phyloP scores from a whole-genome alignment of 352 stramenopile genomes.

The Pythium guiyangense region DNA sequence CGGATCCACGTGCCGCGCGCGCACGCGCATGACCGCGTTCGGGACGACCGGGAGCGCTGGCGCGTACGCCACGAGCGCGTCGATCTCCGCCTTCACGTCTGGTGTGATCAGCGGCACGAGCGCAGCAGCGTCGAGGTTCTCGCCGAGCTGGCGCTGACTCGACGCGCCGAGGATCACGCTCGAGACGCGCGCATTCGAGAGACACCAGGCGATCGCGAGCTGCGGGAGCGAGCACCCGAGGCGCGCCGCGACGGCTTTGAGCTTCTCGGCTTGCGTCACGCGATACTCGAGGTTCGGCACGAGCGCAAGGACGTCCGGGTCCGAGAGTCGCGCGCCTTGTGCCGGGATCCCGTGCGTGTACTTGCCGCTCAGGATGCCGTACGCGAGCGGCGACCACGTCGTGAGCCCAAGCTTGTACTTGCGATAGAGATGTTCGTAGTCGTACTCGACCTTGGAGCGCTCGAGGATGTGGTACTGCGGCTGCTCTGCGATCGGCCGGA shows the following conservation, averaged over 20 bases:
- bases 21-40: too few relatives aligned
- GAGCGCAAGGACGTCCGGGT: neutral
- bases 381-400: conserved; percentile 34
- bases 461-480: too few relatives aligned
- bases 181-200: conserved; percentile 12
- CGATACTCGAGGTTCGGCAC: neutral
- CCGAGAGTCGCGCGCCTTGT: conserved; percentile 16
- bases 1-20: too few relatives aligned
- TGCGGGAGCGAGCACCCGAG: conserved; percentile 25
- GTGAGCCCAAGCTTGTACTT: conserved; percentile 34
- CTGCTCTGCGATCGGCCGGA: too few relatives aligned
- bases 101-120: conserved; percentile 36
- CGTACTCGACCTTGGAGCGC: neutral
- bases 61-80: conserved; percentile 29
- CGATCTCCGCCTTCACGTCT: conserved; percentile 43
- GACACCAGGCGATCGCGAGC: conserved; percentile 24
- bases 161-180: conserved; percentile 35
- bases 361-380: conserved; percentile 37
- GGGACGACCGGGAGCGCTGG: conserved; percentile 1
- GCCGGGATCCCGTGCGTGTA: conserved; percentile 25
- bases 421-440: neutral
- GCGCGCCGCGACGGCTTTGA: conserved; percentile 19
- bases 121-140: conserved; percentile 32
- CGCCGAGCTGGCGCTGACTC: conserved; percentile 32
- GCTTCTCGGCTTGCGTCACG: conserved; percentile 10